These are phyloP conservation scores for Candida piceae DNA, from an alignment of 805 yeast species.

Conservation along the genomic window DNA sequence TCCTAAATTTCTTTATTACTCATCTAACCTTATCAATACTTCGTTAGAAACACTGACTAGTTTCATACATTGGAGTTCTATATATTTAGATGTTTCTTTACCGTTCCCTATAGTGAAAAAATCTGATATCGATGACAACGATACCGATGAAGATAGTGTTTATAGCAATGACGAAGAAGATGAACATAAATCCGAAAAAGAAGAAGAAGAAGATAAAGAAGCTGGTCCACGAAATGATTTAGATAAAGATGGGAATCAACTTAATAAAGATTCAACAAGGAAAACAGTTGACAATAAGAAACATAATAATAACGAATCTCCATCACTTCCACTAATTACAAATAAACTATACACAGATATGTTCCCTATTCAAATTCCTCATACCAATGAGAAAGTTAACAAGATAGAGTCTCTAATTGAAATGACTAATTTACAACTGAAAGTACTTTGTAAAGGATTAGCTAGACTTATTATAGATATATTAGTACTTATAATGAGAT, in stretches of 20 bases:
- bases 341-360: constrained; percentile 3
- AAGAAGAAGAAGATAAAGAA: not conserved
- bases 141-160: not conserved
- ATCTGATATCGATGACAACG: constrained; percentile 1
- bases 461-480: constrained; percentile 19
- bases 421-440: constrained; percentile 14
- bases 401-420: constrained; percentile 11
- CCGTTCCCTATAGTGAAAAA: constrained; percentile 18
- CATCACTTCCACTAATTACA: constrained; percentile 7
- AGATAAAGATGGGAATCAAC: not conserved
- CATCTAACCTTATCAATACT: constrained; percentile 16
- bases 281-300: not conserved
- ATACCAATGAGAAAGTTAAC: constrained; percentile 5
- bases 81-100: constrained; percentile 13
- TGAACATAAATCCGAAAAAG: not conserved
- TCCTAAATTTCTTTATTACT: constrained; percentile 13
- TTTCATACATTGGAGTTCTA: constrained; percentile 13
- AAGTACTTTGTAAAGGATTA: constrained; percentile 13
- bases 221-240: not conserved
- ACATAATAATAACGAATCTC: too few species aligned
- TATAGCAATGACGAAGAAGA: not conserved
- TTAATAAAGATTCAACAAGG: too few species aligned
- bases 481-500: constrained; percentile 5
- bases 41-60: constrained; percentile 18
- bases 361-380: constrained; percentile 6